phyloP scores from a whole-genome alignment of 768 basidiomycete genomes.

The Boletus eberwhitei region DNA sequence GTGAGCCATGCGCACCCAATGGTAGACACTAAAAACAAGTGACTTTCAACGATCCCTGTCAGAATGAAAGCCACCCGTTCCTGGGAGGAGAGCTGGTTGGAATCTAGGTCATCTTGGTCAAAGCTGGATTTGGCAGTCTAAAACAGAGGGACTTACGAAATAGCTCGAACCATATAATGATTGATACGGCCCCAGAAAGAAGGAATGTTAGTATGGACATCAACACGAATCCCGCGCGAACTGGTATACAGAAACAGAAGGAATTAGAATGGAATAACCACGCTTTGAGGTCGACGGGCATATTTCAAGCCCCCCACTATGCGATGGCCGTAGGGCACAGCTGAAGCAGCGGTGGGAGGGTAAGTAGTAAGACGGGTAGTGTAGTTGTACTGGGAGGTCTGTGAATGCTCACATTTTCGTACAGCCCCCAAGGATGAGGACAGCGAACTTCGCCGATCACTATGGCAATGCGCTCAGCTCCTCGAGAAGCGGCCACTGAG shows the following conservation, averaged over 20 bases:
- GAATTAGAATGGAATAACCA: slow-evolving; percentile 48
- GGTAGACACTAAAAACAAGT: slow-evolving; percentile 50
- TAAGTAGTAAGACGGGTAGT: background rate
- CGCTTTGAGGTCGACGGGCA: slow-evolving; percentile 43
- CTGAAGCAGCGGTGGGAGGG: background rate
- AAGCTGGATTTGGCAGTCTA: background rate
- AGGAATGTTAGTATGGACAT: slow-evolving; percentile 53
- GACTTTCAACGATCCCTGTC: slow-evolving; percentile 50
- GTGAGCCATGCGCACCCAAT: slow-evolving; percentile 43
- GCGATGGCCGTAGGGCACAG: slow-evolving; percentile 3
- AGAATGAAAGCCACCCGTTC: slow-evolving; percentile 43
- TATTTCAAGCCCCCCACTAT: slow-evolving; percentile 13
- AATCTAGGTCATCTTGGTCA: slow-evolving; percentile 27
- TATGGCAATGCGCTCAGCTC: slow-evolving; percentile 10
- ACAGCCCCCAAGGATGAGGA: background rate
- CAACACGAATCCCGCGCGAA: slow-evolving; percentile 56
- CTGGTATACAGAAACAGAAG: slow-evolving; percentile 64
- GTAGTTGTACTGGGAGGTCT: background rate
- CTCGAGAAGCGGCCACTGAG: background rate
- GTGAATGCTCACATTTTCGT: background rate
- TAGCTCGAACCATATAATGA: slow-evolving; percentile 62
- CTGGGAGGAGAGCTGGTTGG: slow-evolving; percentile 29
- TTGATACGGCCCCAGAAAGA: slow-evolving; percentile 49
- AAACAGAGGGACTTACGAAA: slow-evolving; percentile 40
- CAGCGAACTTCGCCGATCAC: background rate